Percentiles rank a stretch among this genome's conserved stretches.
These are phyloP conservation scores for Zygoascus biomembranicola DNA, from an alignment of 805 yeast species.

Conservation along the genomic window DNA sequence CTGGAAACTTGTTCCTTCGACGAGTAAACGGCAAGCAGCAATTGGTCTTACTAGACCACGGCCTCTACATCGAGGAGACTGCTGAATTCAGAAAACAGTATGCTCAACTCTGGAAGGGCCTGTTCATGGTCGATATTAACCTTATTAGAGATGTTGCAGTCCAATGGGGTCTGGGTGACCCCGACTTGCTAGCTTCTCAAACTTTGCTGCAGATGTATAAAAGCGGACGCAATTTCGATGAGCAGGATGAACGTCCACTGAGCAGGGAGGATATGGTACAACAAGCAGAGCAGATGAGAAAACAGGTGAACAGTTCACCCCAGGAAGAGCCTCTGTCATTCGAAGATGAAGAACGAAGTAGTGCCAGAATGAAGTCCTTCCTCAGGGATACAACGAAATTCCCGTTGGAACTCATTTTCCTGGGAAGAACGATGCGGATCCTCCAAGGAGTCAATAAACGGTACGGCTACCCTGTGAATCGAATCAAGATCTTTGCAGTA, in stretches of 20 bases:
- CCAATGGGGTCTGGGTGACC: conserved; percentile 63
- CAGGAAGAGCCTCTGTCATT: conserved; percentile 25
- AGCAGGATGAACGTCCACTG: background rate
- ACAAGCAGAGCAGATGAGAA: background rate
- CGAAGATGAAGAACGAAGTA: conserved; percentile 36
- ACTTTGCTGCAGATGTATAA: conserved; percentile 42
- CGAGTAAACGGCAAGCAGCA: conserved; percentile 24
- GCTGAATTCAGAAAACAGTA: conserved; percentile 48
- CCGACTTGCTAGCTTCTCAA: conserved; percentile 53
- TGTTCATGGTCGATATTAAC: conserved; percentile 44
- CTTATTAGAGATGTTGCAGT: conserved; percentile 42
- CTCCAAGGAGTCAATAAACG: conserved; percentile 59
- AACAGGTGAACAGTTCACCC: conserved; percentile 11
- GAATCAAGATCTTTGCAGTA: conserved; percentile 53
- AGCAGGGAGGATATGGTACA: background rate
- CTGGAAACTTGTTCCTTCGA: conserved; percentile 64
- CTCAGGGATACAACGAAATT: conserved; percentile 55
- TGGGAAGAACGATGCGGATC: conserved; percentile 66
- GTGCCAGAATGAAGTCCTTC: conserved; percentile 45
- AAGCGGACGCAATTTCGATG: conserved; percentile 10
- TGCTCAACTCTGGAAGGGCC: conserved; percentile 52
- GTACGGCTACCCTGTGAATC: conserved; percentile 67
- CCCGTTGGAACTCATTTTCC: conserved; percentile 57
- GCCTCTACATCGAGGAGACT: conserved; percentile 51
- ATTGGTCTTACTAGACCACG: conserved; percentile 67